Evolutionary conservation across 1,284 basidiomycete genomes (phyloP), one percentile per base, ranked within the genome.

Genomic region (Flammula alnicola): DNA sequence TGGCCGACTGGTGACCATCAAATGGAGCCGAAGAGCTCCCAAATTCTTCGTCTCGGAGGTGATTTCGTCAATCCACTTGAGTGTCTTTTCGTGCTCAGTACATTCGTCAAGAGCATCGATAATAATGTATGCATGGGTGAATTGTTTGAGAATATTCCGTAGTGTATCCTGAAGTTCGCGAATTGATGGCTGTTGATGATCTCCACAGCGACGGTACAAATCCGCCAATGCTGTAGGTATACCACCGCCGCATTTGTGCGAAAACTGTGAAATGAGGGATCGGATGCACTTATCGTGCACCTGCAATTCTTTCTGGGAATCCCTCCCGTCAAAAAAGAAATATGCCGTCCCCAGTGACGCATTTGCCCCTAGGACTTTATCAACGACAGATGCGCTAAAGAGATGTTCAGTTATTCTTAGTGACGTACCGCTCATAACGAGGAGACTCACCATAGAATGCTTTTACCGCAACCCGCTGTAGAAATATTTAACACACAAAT

Each of bases 51-150:
- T 39, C 17, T 1, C 5, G 23, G n/a, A n/a, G n/a, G 9, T 3
- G 14, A 23, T 23, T 16, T n/a, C 23, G 8, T 17, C 7, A n/a
- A 39, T 27, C 37, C 37, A 39, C n/a, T 9, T 2, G 8, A 39
- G n/a, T 7, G 17, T 3, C 9, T 39, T 23, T 11, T 35, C n/a
- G 3, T 23, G 16, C 5, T 49, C 47, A 3, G 25, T 19, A 17
- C 48, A 50, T 33, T 50, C 48, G 9, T 50, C 48, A 5, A 50
- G 33, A 26, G 48, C 42, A 44, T 50, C 48, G 25, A 50, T 42
- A 11, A 48, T 22, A n/a, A 48, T 48, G 12, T 42, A 48, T 4
- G 12, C 23, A 3, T 22, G 27, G 27, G 9, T 8, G 8, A 39
- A 26, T 16, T 16, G 23, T 8, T n/a, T 14, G 7, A 39, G 8